A percentile compares a stretch with the other conserved stretches of the same genome.
Evolutionary conservation across 2,329 filamentous ascomycete species (phyloP).

Genomic region (Trichoderma endophyticum): DNA sequence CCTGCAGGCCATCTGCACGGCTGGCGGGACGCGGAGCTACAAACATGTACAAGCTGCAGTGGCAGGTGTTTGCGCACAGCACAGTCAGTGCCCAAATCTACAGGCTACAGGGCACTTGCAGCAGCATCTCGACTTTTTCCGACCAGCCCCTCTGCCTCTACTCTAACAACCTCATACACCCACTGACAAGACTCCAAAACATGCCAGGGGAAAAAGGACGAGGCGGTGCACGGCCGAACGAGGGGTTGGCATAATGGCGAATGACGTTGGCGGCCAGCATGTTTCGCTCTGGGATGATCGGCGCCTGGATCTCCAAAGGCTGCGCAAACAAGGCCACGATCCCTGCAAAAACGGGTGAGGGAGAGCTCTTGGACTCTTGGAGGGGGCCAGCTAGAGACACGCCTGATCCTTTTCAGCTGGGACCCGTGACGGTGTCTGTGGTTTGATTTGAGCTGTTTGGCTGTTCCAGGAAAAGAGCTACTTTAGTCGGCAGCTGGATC

Average conservation of each 20-base stretch:
- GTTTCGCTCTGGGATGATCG: conserved; percentile 17
- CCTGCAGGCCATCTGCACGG: background rate
- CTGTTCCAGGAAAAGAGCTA: background rate
- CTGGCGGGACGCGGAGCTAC: background rate
- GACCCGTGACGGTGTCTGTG: background rate
- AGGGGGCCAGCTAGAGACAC: background rate
- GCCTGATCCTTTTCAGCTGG: background rate
- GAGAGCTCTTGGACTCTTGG: background rate
- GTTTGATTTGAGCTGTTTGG: background rate
- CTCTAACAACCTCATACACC: background rate
- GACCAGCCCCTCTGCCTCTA: background rate
- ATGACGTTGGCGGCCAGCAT: conserved; percentile 10
- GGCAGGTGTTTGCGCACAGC: background rate
- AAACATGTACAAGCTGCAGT: background rate
- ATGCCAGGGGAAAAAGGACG: background rate
- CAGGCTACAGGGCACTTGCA: background rate
- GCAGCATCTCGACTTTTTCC: background rate
- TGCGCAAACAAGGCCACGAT: conserved; percentile 15
- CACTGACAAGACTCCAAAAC: background rate
- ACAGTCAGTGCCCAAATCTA: background rate
- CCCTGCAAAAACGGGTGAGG: conserved; percentile 4
- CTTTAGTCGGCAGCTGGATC: background rate
- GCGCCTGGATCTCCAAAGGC: conserved; percentile 14
- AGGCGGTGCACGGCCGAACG: conserved; percentile 17
- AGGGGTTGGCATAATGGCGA: conserved; percentile 5